phyloP scores from a whole-genome alignment of 2,329 filamentous ascomycete genomes.

The Aspergillus brasiliensis region DNA sequence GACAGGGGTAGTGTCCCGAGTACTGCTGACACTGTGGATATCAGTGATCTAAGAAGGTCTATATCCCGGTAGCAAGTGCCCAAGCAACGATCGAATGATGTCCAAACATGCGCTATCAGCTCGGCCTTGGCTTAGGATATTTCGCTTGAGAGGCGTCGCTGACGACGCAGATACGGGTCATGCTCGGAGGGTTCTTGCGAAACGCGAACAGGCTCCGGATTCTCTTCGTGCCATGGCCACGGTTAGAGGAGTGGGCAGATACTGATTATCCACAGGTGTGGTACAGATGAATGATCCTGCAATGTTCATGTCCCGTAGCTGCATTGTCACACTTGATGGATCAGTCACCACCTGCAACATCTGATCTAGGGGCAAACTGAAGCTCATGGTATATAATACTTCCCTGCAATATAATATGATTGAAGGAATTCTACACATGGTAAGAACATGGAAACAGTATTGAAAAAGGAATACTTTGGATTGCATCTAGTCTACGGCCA shows the following conservation, averaged over 20 bases:
- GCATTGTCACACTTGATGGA: too few relatives aligned
- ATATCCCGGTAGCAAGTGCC: neutral
- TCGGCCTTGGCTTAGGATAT: neutral
- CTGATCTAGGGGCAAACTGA: too few relatives aligned
- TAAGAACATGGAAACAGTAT: too few relatives aligned
- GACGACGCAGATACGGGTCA: neutral
- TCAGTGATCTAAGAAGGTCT: neutral
- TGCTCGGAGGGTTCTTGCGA: neutral
- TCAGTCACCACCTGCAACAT: too few relatives aligned
- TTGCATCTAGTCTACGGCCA: neutral
- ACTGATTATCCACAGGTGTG: too few relatives aligned
- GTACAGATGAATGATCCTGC: too few relatives aligned
- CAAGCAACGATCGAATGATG: too few relatives aligned
- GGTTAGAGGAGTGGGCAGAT: neutral
- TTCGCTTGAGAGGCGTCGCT: neutral
- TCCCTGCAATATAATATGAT: too few relatives aligned
- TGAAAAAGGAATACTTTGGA: neutral
- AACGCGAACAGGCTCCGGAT: neutral
- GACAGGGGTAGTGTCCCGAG: neutral
- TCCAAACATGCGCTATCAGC: too few relatives aligned
- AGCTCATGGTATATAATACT: too few relatives aligned
- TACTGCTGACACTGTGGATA: neutral
- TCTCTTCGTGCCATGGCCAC: neutral
- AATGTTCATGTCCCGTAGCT: too few relatives aligned
- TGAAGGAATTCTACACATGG: too few relatives aligned